Evolutionary conservation across 345 rosid genomes (phyloP).

Genomic region (Erysimum cheiranthoides): DNA sequence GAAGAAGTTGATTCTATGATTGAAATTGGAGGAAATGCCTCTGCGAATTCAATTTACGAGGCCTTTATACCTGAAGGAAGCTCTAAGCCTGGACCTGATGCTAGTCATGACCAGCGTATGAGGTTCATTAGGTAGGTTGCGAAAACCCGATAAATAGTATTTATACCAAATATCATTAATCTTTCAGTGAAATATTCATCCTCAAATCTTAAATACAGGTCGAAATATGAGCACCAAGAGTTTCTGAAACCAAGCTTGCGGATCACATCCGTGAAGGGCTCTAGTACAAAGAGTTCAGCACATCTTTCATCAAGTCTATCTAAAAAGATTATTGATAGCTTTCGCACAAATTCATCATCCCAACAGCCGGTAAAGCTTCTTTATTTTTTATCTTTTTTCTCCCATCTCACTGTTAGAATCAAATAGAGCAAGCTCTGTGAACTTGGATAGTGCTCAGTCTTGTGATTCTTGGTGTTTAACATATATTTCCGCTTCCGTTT

Average conservation of each 20-base stretch:
- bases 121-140: slow-evolving; percentile 74
- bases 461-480: slow-evolving; percentile 16
- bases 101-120: slow-evolving; percentile 74
- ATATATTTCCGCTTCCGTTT: background rate
- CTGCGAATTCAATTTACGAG: slow-evolving; percentile 92
- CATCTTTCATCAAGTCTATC: slow-evolving; percentile 66
- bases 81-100: slow-evolving; percentile 83
- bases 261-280: slow-evolving; percentile 58
- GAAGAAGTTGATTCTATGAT: slow-evolving; percentile 89
- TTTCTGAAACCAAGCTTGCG: slow-evolving; percentile 90
- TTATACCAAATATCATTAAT: background rate
- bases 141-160: background rate
- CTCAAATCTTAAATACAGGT: slow-evolving; percentile 55
- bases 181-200: background rate
- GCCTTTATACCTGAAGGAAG: slow-evolving; percentile 80
- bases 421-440: slow-evolving; percentile 10
- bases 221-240: slow-evolving; percentile 95
- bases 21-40: slow-evolving; percentile 92
- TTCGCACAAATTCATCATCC: slow-evolving; percentile 61
- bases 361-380: slow-evolving; percentile 54
- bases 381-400: background rate
- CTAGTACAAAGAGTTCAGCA: slow-evolving; percentile 42
- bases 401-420: background rate
- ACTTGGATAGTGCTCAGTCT: slow-evolving; percentile 8
- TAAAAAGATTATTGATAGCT: slow-evolving; percentile 65